Conservation (phyloP, 306 rosid genomes). For the Prunus mume region DNA sequence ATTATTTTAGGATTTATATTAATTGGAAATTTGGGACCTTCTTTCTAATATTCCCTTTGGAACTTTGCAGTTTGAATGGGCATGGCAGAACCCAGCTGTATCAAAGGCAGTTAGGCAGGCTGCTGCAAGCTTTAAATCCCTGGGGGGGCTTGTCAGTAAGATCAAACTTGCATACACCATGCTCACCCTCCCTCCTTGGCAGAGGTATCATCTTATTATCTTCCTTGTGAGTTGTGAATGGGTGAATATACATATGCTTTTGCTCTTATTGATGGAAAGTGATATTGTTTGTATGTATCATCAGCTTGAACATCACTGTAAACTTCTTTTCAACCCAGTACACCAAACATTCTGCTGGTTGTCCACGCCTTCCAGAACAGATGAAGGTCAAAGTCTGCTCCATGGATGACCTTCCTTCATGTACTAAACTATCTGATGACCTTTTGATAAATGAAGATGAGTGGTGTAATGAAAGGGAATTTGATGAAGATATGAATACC, state of each 20-base stretch:
- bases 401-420: conserved; percentile 78
- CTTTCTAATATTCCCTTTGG: not conserved
- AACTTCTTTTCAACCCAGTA: conserved; percentile 85
- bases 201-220: conserved; percentile 31
- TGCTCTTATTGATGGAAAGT: conserved; percentile 3
- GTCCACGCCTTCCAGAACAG: conserved; percentile 69
- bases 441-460: conserved; percentile 50
- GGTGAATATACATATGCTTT: conserved; percentile 4
- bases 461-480: conserved; percentile 35
- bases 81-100: conserved; percentile 95
- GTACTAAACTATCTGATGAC: conserved; percentile 33
- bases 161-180: conserved; percentile 92
- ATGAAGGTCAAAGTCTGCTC: conserved; percentile 61
- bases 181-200: conserved; percentile 91
- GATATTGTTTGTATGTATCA: conserved; percentile 19
- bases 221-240: not conserved
- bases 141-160: conserved; percentile 79
- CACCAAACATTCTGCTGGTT: conserved; percentile 66
- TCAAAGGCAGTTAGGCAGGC: conserved; percentile 90
- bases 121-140: conserved; percentile 77
- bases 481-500: conserved; percentile 21
- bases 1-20: not conserved
- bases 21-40: not conserved
- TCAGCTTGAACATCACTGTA: conserved; percentile 75
- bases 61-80: conserved; percentile 94